Conservation (phyloP, 495 filamentous ascomycete species). For the Xeromyces bisporus region DNA sequence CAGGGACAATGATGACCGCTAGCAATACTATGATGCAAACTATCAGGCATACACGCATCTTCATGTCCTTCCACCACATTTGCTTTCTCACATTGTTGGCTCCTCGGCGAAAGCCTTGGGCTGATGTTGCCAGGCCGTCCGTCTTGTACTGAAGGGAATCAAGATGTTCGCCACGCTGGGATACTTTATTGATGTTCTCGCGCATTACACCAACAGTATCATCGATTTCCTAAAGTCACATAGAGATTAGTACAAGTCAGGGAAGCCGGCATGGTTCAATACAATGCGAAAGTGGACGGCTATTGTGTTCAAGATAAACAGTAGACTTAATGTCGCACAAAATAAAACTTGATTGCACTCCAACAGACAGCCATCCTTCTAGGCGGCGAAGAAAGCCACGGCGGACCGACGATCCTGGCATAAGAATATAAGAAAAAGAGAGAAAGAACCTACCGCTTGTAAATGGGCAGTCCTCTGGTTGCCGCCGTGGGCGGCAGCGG, state of each 20-base stretch:
- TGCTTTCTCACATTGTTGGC: slow-evolving; percentile 91
- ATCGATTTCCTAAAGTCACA: slow-evolving; percentile 68
- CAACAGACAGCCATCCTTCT: background rate
- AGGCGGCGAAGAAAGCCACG: background rate
- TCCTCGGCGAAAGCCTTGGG: slow-evolving; percentile 85
- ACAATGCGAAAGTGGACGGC: too few species aligned
- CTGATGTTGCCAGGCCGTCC: slow-evolving; percentile 74
- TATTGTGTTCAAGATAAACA: too few species aligned
- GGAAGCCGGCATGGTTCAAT: too few species aligned
- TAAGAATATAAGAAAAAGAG: too few species aligned
- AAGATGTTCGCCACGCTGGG: slow-evolving; percentile 77
- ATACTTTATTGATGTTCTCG: slow-evolving; percentile 86
- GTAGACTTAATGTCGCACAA: background rate
- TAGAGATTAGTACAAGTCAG: slow-evolving; percentile 3
- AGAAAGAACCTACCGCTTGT: slow-evolving; percentile 50
- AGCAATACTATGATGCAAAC: slow-evolving; percentile 75
- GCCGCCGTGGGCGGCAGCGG: slow-evolving; percentile 33
- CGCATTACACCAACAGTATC: slow-evolving; percentile 84
- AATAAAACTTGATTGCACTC: background rate
- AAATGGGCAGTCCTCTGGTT: slow-evolving; percentile 54
- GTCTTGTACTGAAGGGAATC: slow-evolving; percentile 91
- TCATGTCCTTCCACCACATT: slow-evolving; percentile 98
- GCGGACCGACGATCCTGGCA: too few species aligned
- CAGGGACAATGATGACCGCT: slow-evolving; percentile 79
- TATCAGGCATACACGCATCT: slow-evolving; percentile 95